Evolutionary conservation across 176 grass and related monocot species (phyloP), one percentile per base, ranked within the genome.

Genomic region (Zoysia japonica): DNA sequence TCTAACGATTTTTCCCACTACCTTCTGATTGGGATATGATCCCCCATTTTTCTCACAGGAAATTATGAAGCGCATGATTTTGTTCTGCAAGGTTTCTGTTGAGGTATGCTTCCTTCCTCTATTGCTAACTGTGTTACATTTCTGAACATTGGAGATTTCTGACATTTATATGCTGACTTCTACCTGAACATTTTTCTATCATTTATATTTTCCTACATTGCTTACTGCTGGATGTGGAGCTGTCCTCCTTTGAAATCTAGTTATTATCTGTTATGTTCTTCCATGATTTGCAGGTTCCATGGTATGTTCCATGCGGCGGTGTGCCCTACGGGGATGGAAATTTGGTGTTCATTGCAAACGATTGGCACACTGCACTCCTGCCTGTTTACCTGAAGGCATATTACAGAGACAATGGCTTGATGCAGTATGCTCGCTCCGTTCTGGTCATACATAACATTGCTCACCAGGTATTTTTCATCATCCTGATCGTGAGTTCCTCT

Each of bases 401-500:
- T 75, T 94, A 98, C 81, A 91, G 96, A 81, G 92, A 98, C 84
- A 75, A 93, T 76, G 96, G 92, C 42, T 61, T 76, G 72, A 98
- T 94, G 96, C 86, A 87, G 71, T 98, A 89, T 67, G 55, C 86
- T 71, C 90, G 96, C 67, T 98, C 90, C 16, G 79, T 94, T 84
- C 75, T 98, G 12, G 92, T 94, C 81, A 91, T 98, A 85, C 96
- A 98, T 80, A 98, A 98, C 68, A 94, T 94, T 8, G 96, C 96
- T 47, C 90, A 98, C 68, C 96, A 98, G 92, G 96, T 98, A 64
- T 49, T 84, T 87, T 87, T 52, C 50, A 44, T 50, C 39, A 12
- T 50, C 57, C 36, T 44, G 1, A 55, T 75, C 20, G 55, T 69
- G 2, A 41, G 16, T 35, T n/a, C 15, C 2, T 17, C 54, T 9